Conservation (phyloP, 805 yeast genomes). For the Monosporozyma aquatica region DNA sequence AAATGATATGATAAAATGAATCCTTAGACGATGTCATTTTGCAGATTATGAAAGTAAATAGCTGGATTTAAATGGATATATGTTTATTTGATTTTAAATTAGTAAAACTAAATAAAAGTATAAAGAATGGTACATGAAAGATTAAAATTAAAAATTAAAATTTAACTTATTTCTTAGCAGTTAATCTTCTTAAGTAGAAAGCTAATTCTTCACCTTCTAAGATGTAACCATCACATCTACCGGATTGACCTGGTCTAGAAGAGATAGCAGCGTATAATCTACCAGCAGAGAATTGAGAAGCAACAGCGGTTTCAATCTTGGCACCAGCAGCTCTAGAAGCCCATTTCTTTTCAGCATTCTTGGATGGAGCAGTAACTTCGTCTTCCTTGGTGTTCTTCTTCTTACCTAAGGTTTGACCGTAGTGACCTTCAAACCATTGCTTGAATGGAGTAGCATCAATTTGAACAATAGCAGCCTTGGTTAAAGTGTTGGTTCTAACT, state of each 20-base stretch:
- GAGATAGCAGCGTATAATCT: slow-evolving; percentile 97
- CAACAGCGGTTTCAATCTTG: slow-evolving; percentile 82
- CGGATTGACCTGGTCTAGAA: slow-evolving; percentile 99
- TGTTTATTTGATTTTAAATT: slow-evolving; percentile 5
- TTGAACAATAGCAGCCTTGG: slow-evolving; percentile 98
- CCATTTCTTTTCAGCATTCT: slow-evolving; percentile 81
- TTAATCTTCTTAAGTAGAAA: slow-evolving; percentile 99
- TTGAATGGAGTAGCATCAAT: slow-evolving; percentile 99
- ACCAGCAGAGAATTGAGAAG: slow-evolving; percentile 97
- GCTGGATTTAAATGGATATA: slow-evolving; percentile 1
- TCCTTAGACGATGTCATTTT: no score
- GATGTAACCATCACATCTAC: slow-evolving; percentile 99
- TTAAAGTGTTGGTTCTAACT: slow-evolving; percentile 98
- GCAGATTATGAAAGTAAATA: not conserved
- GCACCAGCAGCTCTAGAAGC: slow-evolving; percentile 85
- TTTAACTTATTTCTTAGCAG: slow-evolving; percentile 86
- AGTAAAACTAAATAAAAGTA: slow-evolving; percentile 7
- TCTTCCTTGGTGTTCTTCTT: slow-evolving; percentile 43
- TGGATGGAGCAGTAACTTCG: slow-evolving; percentile 59
- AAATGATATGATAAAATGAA: not conserved
- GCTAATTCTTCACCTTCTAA: slow-evolving; percentile 99
- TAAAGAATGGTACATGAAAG: slow-evolving; percentile 10
- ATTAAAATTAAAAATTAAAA: slow-evolving; percentile 1
- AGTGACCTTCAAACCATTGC: slow-evolving; percentile 98
- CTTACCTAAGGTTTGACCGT: slow-evolving; percentile 91